Conservation (phyloP, 129 eudicot genomes). For the Lonicera japonica region DNA sequence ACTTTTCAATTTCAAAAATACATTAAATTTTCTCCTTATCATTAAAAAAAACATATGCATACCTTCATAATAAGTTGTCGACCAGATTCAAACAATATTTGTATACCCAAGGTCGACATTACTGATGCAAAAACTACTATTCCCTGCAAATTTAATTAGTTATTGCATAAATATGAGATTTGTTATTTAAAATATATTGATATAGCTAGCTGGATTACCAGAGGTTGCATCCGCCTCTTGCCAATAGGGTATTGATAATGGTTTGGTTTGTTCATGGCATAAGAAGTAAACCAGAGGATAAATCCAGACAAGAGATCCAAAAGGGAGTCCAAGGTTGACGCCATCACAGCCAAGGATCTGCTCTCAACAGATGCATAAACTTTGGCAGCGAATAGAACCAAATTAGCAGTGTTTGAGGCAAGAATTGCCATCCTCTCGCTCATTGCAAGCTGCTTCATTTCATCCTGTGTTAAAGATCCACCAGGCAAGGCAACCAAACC, state of each 20-base stretch:
- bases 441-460: slow-evolving; percentile 63
- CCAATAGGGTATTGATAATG: slow-evolving; percentile 90
- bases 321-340: slow-evolving; percentile 84
- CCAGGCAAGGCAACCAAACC: slow-evolving; percentile 27
- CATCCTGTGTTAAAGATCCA: slow-evolving; percentile 49
- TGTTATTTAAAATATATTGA: background rate
- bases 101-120: slow-evolving; percentile 92
- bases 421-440: slow-evolving; percentile 68
- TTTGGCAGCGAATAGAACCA: slow-evolving; percentile 73
- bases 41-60: slow-evolving; percentile 1
- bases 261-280: slow-evolving; percentile 85
- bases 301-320: slow-evolving; percentile 85
- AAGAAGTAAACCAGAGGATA: slow-evolving; percentile 83
- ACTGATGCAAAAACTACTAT: slow-evolving; percentile 90
- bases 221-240: slow-evolving; percentile 92
- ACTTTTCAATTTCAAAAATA: background rate
- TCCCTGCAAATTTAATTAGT: slow-evolving; percentile 44
- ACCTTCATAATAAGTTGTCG: slow-evolving; percentile 65
- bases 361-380: slow-evolving; percentile 79
- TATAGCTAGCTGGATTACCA: slow-evolving; percentile 38
- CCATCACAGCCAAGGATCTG: slow-evolving; percentile 87
- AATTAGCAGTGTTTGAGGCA: slow-evolving; percentile 62
- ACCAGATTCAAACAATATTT: slow-evolving; percentile 71
- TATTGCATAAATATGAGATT: background rate
- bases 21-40: too few relatives aligned